These are phyloP conservation scores for Ophiocordyceps sinensis DNA, from an alignment of 2,329 filamentous ascomycete species.

Conservation along the genomic window DNA sequence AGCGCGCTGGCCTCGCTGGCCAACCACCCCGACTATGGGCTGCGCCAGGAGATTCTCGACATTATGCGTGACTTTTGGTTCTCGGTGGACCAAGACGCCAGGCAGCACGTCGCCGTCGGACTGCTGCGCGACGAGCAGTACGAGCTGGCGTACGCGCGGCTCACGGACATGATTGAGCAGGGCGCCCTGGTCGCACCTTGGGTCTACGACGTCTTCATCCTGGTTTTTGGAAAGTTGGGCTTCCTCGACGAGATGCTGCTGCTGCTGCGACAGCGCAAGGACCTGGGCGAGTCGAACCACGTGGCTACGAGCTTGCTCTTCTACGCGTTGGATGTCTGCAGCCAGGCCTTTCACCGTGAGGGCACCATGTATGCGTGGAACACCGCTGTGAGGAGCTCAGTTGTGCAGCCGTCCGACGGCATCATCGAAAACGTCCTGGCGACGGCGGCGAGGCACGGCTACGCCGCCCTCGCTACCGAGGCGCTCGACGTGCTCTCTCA, in stretches of 20 bases:
- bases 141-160: constrained; percentile 59
- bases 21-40: constrained; percentile 72
- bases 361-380: constrained; percentile 61
- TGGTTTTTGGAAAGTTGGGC: constrained; percentile 53
- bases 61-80: constrained; percentile 62
- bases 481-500: constrained; percentile 39
- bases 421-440: constrained; percentile 55
- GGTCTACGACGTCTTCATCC: constrained; percentile 67
- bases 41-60: constrained; percentile 55
- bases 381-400: constrained; percentile 34
- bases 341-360: constrained; percentile 45
- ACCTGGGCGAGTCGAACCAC: constrained; percentile 18
- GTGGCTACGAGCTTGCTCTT: constrained; percentile 45
- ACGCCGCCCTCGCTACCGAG: constrained; percentile 53
- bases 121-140: constrained; percentile 69
- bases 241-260: constrained; percentile 67
- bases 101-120: constrained; percentile 55
- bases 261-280: constrained; percentile 44
- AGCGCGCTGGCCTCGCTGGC: constrained; percentile 57
- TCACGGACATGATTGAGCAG: constrained; percentile 51
- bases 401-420: constrained; percentile 37
- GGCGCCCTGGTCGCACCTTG: constrained; percentile 46
- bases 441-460: constrained; percentile 53
- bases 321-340: constrained; percentile 63
- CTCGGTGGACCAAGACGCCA: constrained; percentile 35